Evolutionary conservation across 371 early-diverging fungal genomes (phyloP).

Genomic region (Blakeslea trispora): DNA sequence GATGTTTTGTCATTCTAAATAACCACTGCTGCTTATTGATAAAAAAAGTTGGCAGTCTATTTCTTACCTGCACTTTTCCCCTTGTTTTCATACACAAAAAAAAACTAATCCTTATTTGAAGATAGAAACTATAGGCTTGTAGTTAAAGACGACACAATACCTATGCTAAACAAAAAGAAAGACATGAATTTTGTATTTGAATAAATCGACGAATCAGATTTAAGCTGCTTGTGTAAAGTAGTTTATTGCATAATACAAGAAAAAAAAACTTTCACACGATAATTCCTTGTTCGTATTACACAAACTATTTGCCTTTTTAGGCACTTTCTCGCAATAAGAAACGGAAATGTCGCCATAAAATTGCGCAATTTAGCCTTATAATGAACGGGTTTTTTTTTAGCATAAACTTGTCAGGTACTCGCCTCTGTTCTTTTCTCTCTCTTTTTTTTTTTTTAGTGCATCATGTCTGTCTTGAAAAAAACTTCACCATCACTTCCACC

Average conservation of each 20-base stretch:
- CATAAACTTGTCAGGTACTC: not conserved
- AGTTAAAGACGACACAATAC: too few species aligned
- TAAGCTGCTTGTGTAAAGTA: too few species aligned
- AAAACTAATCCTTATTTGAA: too few species aligned
- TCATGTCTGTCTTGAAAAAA: not conserved
- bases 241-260: not conserved
- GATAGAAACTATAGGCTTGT: too few species aligned
- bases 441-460: not conserved
- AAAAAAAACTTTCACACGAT: not conserved
- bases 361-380: slow-evolving; percentile 24
- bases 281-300: not conserved
- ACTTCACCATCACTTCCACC: slow-evolving; percentile 15
- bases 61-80: too few species aligned
- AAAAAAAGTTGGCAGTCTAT: too few species aligned
- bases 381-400: slow-evolving; percentile 2
- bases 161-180: too few species aligned
- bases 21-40: too few species aligned
- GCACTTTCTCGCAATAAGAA: slow-evolving; percentile 24
- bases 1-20: too few species aligned
- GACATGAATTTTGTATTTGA: too few species aligned
- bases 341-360: slow-evolving; percentile 32
- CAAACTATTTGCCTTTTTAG: slow-evolving; percentile 12
- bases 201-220: too few species aligned
- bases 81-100: too few species aligned
- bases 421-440: slow-evolving; percentile 5